These are phyloP conservation scores for Limonium bicolor DNA, from an alignment of 148 eudicot species.

Conservation along the genomic window DNA sequence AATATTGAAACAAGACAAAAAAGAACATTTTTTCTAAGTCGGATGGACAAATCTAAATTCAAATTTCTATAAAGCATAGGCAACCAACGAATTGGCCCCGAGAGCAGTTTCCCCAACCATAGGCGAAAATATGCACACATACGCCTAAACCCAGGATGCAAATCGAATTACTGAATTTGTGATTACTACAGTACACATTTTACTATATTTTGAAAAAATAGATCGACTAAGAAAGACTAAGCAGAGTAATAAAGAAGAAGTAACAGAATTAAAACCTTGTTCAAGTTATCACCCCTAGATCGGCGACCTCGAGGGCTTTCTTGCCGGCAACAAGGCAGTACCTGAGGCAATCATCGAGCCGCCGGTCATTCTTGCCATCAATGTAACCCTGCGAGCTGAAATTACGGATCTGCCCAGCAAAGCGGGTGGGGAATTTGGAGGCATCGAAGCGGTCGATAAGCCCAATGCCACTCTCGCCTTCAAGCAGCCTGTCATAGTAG, in stretches of 20 bases:
- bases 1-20: too few relatives aligned
- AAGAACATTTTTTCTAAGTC: too few relatives aligned
- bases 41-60: too few relatives aligned
- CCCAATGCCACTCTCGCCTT: constrained; percentile 72
- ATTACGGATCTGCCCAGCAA: constrained; percentile 54
- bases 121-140: too few relatives aligned
- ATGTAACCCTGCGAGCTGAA: constrained; percentile 46
- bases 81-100: too few relatives aligned
- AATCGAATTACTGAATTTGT: too few relatives aligned
- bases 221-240: background rate
- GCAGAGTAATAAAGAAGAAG: background rate
- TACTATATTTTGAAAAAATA: background rate
- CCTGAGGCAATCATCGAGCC: constrained; percentile 45
- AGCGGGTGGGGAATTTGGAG: constrained; percentile 70
- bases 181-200: background rate
- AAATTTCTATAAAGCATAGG: too few relatives aligned
- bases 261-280: constrained; percentile 24
- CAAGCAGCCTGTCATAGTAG: constrained; percentile 60
- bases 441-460: constrained; percentile 78
- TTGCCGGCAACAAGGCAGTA: constrained; percentile 69
- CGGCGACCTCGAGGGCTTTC: constrained; percentile 46
- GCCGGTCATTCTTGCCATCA: constrained; percentile 51
- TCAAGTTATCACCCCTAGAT: constrained; percentile 42
- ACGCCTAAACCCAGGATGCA: too few relatives aligned
- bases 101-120: too few relatives aligned